These are phyloP conservation scores for Mrakiaceae sp. DNA, from an alignment of 1,284 basidiomycete species.

Conservation along the genomic window DNA sequence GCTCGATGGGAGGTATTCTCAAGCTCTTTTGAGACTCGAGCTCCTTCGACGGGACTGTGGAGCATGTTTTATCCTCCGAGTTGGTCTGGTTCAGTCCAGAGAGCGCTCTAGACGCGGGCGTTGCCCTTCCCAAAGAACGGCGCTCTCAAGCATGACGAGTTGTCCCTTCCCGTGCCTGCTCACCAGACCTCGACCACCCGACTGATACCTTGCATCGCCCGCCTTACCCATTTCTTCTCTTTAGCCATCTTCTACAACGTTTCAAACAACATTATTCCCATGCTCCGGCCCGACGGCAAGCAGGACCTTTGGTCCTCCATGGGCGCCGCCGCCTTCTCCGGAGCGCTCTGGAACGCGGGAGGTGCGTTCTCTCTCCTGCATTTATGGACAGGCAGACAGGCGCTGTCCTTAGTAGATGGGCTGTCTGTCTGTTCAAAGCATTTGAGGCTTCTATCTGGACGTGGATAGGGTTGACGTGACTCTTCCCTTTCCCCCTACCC, in stretches of 20 bases:
- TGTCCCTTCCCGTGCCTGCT: no score
- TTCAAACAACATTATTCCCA: slow-evolving; percentile 87
- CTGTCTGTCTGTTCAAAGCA: neutral
- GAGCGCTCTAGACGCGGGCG: no score
- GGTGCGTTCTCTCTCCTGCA: slow-evolving; percentile 46
- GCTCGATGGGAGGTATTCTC: no score
- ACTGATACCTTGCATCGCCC: neutral
- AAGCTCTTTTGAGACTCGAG: no score
- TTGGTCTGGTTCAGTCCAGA: no score
- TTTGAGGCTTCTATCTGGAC: neutral
- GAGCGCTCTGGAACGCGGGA: slow-evolving; percentile 85
- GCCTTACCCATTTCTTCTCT: neutral
- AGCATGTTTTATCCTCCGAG: neutral
- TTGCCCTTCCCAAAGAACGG: no score
- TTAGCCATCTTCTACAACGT: slow-evolving; percentile 91
- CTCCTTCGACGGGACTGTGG: no score
- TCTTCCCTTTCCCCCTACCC: neutral
- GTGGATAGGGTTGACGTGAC: neutral
- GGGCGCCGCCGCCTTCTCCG: slow-evolving; percentile 81
- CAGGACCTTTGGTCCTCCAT: slow-evolving; percentile 89
- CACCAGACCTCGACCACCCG: neutral
- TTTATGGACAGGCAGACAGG: slow-evolving; percentile 16
- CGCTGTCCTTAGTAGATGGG: no score
- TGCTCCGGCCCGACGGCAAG: slow-evolving; percentile 56
- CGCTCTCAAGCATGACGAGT: no score